Base-by-base conservation (phyloP, 1,284 basidiomycete genomes). In the Pyrrhoderma noxium region DNA sequence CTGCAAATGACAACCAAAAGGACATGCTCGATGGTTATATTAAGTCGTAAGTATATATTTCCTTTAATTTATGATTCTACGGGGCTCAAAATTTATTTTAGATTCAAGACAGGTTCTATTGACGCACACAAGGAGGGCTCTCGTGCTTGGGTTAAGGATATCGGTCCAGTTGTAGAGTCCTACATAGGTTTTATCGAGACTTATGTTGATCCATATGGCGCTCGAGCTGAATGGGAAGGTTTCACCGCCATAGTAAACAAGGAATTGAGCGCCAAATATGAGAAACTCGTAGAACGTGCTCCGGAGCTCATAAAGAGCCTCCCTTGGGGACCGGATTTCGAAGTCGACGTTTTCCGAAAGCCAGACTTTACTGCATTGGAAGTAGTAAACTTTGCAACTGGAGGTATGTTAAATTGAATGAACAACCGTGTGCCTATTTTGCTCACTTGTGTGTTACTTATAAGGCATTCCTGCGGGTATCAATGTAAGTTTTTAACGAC, bases 211-310 rank as follows among this genome's bases (percentile, higher is more conserved):
- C 90, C 89, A 8, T 89, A 87, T 56, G 87, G 85, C 43, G 82
- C 76, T 22, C 79, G 86, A 48, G 89, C 89, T 0, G 89, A 92
- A 64, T 92, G 88, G 87, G 88, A 92, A 77, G 89, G 85, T 78
- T 93, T 93, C 65, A 89, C 88, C 25, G 89, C 89, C 3, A 84
- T 91, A 57, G 90, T 93, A 45, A 80, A 92, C 71, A 92, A 92
- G 67, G 69, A 77, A 54, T 73, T 89, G 48, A 88, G 85, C 59
- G 79, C 79, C 7, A 90, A 89, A 67, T 93, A 90, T 60, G 85
- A 85, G 59, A 75, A 65, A 13, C 74, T 93, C 22, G 89, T 93
- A 31, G 72, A 84, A 49, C 65, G 74, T 23, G 90, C 89, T 13
- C 81, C 87, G 0, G 76, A 82, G 53, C 71, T 90, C 34, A 87